These are phyloP conservation scores for Emericellopsis atlantica DNA, from an alignment of 2,329 filamentous ascomycete species.

Conservation along the genomic window DNA sequence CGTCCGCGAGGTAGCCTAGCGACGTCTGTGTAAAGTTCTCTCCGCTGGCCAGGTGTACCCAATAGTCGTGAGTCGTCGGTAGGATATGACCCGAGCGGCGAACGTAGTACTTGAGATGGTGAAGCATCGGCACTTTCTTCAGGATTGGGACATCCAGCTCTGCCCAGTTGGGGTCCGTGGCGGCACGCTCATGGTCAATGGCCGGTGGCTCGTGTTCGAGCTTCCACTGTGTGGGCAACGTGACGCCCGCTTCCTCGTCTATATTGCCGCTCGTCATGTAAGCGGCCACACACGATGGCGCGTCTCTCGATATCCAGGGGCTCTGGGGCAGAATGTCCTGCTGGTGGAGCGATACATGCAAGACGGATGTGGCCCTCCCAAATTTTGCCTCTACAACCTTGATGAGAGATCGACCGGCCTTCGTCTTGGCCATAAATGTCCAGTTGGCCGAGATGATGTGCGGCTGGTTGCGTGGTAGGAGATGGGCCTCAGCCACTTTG, in stretches of 20 bases:
- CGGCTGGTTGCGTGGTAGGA: constrained; percentile 17
- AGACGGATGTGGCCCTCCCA: constrained; percentile 24
- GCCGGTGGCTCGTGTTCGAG: constrained; percentile 8
- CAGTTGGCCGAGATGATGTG: constrained; percentile 26
- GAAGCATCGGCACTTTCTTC: constrained; percentile 6
- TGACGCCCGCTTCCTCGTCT: constrained; percentile 15
- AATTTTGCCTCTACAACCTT: constrained; percentile 26
- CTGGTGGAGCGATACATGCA: constrained; percentile 30
- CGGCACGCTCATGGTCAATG: constrained; percentile 13
- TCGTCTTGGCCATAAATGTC: constrained; percentile 25
- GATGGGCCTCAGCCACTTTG: constrained; percentile 18
- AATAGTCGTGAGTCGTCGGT: constrained; percentile 22
- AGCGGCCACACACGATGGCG: constrained; percentile 17
- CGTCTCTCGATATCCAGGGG: constrained; percentile 20
- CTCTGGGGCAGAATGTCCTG: constrained; percentile 14
- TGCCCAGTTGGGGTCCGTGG: constrained; percentile 16
- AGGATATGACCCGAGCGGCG: constrained; percentile 6
- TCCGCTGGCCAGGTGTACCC: constrained; percentile 48
- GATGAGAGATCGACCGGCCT: constrained; percentile 22
- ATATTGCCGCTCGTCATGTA: constrained; percentile 27
- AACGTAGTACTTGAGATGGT: constrained; percentile 17
- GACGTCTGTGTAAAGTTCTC: constrained; percentile 51
- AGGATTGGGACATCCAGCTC: constrained; percentile 3
- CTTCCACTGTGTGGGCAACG: constrained; percentile 13
- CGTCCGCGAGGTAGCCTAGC: constrained; percentile 53